Evolutionary conservation across 148 eudicot species (phyloP).

Genomic region (Vaccinium corymbosum): DNA sequence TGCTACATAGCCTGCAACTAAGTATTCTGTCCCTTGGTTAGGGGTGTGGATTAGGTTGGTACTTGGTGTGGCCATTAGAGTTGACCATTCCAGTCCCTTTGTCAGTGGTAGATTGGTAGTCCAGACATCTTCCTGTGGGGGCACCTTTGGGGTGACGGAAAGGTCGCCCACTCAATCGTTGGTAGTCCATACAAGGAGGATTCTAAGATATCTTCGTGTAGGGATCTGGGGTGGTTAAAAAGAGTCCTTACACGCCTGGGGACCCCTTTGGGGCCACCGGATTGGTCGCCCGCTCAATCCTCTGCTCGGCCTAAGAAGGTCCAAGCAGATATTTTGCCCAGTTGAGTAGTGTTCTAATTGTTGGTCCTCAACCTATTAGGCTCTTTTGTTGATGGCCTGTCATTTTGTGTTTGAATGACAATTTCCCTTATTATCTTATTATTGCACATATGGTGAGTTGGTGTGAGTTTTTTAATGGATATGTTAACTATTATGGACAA

Average conservation of each 20-base stretch:
- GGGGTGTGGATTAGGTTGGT: neutral
- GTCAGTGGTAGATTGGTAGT: neutral
- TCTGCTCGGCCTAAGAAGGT: no score
- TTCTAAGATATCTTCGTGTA: no score
- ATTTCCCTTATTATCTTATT: neutral
- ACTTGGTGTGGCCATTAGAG: neutral
- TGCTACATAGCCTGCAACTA: no score
- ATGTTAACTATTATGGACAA: neutral
- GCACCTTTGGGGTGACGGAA: neutral
- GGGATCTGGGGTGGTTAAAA: no score
- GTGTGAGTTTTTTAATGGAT: neutral
- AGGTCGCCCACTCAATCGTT: neutral
- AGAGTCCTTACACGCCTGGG: no score
- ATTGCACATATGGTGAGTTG: neutral
- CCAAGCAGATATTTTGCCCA: no score
- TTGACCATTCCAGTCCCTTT: neutral
- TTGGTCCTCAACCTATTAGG: neutral
- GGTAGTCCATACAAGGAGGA: no score
- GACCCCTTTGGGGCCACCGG: neutral
- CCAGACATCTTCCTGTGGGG: neutral
- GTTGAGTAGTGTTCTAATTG: neutral
- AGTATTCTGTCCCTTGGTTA: neutral
- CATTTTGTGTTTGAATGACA: neutral
- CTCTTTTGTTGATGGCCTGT: neutral
- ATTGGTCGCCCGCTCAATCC: neutral